Evolutionary conservation across 2,329 filamentous ascomycete species (phyloP).

Genomic region (Pyricularia pennisetigena): DNA sequence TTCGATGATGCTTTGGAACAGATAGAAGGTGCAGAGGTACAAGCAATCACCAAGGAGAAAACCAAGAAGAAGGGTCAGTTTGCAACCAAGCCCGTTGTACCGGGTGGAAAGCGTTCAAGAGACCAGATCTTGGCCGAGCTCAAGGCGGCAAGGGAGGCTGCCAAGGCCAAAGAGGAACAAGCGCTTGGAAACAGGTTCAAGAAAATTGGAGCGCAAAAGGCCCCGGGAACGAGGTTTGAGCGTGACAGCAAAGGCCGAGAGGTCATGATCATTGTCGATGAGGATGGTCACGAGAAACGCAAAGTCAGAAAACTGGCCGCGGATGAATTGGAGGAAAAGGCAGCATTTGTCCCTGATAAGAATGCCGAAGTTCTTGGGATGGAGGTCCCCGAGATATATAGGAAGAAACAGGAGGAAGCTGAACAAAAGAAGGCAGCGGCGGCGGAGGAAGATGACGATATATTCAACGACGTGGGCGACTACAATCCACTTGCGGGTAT

Average conservation of each 20-base stretch:
- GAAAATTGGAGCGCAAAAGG: slow-evolving; percentile 49
- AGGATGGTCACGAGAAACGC: slow-evolving; percentile 55
- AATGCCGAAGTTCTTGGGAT: slow-evolving; percentile 50
- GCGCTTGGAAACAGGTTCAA: slow-evolving; percentile 50
- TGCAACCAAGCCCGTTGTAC: slow-evolving; percentile 38
- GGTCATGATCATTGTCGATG: slow-evolving; percentile 55
- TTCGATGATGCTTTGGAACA: slow-evolving; percentile 56
- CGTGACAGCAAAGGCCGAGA: slow-evolving; percentile 50
- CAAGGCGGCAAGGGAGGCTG: slow-evolving; percentile 51
- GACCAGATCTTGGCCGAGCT: slow-evolving; percentile 59
- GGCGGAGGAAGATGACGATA: slow-evolving; percentile 47
- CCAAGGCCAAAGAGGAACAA: slow-evolving; percentile 42
- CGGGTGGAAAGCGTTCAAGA: slow-evolving; percentile 52
- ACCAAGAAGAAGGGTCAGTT: slow-evolving; percentile 51
- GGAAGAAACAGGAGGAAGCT: slow-evolving; percentile 31
- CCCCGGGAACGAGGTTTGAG: slow-evolving; percentile 48
- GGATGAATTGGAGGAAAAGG: slow-evolving; percentile 21
- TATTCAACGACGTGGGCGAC: slow-evolving; percentile 57
- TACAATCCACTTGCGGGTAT: slow-evolving; percentile 58
- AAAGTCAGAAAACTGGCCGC: slow-evolving; percentile 48
- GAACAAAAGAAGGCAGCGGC: slow-evolving; percentile 27
- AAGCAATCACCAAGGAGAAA: slow-evolving; percentile 40
- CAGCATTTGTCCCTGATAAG: slow-evolving; percentile 38
- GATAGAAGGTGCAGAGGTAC: slow-evolving; percentile 44
- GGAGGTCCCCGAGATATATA: slow-evolving; percentile 53